Percentiles rank a stretch among this genome's conserved stretches.
These are phyloP conservation scores for Rhizophora apiculata DNA, from an alignment of 345 rosid genomes.

Conservation along the genomic window DNA sequence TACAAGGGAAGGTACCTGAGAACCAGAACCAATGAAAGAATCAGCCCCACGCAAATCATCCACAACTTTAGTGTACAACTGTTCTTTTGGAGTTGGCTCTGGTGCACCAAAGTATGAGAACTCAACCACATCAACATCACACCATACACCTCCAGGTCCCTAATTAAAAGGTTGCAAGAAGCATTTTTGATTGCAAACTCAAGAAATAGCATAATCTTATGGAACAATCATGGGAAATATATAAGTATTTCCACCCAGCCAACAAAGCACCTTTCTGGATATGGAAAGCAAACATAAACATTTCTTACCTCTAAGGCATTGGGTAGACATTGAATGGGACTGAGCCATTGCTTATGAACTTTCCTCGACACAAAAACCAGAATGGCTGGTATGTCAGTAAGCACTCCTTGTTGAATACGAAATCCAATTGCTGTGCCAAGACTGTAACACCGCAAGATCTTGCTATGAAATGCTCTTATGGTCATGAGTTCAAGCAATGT, in stretches of 20 bases:
- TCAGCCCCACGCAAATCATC: constrained; percentile 90
- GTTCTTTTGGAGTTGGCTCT: constrained; percentile 79
- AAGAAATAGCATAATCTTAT: neutral
- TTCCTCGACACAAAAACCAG: constrained; percentile 93
- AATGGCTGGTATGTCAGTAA: constrained; percentile 83
- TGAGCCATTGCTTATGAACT: constrained; percentile 95
- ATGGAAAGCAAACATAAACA: neutral
- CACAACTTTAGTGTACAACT: constrained; percentile 76
- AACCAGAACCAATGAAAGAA: constrained; percentile 87
- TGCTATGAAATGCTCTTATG: constrained; percentile 94
- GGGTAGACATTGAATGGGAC: constrained; percentile 75
- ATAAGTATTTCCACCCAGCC: no score
- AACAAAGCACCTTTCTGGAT: neutral
- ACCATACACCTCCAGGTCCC: constrained; percentile 99
- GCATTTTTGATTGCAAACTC: neutral
- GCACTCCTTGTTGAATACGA: constrained; percentile 66
- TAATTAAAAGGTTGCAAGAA: constrained; percentile 16
- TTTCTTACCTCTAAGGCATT: constrained; percentile 69
- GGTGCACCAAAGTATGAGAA: constrained; percentile 93
- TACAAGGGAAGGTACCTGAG: constrained; percentile 59
- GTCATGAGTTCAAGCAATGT: constrained; percentile 92
- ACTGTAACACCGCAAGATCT: constrained; percentile 72
- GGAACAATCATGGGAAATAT: no score
- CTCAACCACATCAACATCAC: constrained; percentile 96
- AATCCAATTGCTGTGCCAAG: constrained; percentile 96